Evolutionary conservation across 2,329 filamentous ascomycete species (phyloP), one percentile per base, ranked within the genome.

Genomic region (Epichloe festucae): DNA sequence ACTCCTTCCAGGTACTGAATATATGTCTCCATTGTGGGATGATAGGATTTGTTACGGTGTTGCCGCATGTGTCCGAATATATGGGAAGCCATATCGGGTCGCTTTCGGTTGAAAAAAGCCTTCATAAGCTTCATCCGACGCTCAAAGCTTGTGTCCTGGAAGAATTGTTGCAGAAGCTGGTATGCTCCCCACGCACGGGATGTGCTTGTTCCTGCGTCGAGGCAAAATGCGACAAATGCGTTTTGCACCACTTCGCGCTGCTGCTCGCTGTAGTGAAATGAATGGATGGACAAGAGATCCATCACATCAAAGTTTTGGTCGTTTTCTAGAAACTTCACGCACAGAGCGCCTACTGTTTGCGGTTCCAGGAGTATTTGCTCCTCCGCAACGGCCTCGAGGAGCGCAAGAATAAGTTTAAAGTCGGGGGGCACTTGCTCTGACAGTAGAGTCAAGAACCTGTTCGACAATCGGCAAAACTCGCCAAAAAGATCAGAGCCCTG

Each of bases 21-120:
- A 63, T 98, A 98, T 5, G 85, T 86, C 44, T 87, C 82, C 10
- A 78, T 67, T 3, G 75, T 83, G 0, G 93, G 89, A 1, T 85
- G 79, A 21, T 80, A 78, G 1, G 72, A 69, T 3, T 70, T 70
- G 52, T 83, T 79, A 23, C 77, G 74, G 56, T 89, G 84, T 48
- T 85, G 77, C n/a, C 89, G 85, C 90, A 97, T 97, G 64, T 96
- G 88, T 14, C 87, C 87, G 67, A 98, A 96, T 36, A 95, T 82
- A 55, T 89, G 77, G 46, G 81, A 82, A 3, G 87, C 90, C 77
- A 96, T 89, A 61, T 97, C 90, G 12, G 87, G 76, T 11, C 89
- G 81, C 31, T 79, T 76, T 40, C 89, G 83, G 7, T 75, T 70
- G 63, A 94, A 95, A 68, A 96, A 96, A 21, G 78, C 74, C 21